A percentile compares a stretch with the other conserved stretches of the same genome.
phyloP scores from a whole-genome alignment of 768 basidiomycete species.

The Pleurotus giganteus region DNA sequence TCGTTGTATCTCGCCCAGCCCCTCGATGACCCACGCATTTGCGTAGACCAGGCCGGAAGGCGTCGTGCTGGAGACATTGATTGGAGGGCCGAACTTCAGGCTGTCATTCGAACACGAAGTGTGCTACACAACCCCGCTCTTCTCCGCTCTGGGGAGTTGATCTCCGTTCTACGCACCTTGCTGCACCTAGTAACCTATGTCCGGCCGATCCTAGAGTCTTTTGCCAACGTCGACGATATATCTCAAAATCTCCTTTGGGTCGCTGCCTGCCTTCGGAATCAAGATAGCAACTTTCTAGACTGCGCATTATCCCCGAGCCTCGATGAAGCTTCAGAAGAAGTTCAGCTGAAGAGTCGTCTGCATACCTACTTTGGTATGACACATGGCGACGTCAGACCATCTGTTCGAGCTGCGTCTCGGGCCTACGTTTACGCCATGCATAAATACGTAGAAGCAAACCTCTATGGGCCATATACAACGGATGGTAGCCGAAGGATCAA shows the following conservation, averaged over 20 bases:
- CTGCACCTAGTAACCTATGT: slow-evolving; percentile 45
- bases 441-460: slow-evolving; percentile 47
- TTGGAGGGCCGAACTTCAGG: slow-evolving; percentile 56
- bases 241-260: slow-evolving; percentile 56
- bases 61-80: slow-evolving; percentile 31
- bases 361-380: slow-evolving; percentile 62
- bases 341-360: slow-evolving; percentile 46
- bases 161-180: slow-evolving; percentile 43
- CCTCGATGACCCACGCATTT: slow-evolving; percentile 62
- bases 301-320: slow-evolving; percentile 14
- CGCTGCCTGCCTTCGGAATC: slow-evolving; percentile 33
- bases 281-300: slow-evolving; percentile 44
- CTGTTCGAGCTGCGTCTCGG: slow-evolving; percentile 38
- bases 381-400: slow-evolving; percentile 31
- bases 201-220: slow-evolving; percentile 30
- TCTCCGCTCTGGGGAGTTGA: slow-evolving; percentile 42
- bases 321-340: slow-evolving; percentile 17
- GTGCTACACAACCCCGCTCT: slow-evolving; percentile 34
- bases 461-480: slow-evolving; percentile 55
- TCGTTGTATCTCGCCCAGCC: slow-evolving; percentile 59
- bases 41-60: slow-evolving; percentile 35
- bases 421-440: slow-evolving; percentile 63
- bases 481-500: slow-evolving; percentile 47
- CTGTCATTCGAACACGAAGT: slow-evolving; percentile 51
- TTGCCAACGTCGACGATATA: slow-evolving; percentile 23